These are phyloP conservation scores for Alternaria sp. DNA, from an alignment of 2,329 filamentous ascomycete species.

Conservation along the genomic window DNA sequence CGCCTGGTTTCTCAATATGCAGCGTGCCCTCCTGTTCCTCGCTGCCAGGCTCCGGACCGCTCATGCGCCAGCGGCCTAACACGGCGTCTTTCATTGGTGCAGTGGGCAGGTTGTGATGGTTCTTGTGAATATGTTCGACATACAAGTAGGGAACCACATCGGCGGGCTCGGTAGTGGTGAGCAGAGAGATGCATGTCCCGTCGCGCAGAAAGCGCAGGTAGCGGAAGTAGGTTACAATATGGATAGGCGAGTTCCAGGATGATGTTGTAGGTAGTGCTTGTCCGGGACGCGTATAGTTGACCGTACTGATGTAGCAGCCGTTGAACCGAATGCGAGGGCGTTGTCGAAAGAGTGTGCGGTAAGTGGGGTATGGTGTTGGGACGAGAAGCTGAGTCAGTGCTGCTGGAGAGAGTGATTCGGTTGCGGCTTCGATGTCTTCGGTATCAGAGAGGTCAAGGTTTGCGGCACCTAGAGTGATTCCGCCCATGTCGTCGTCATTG, in stretches of 20 bases:
- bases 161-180: slow-evolving; percentile 82
- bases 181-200: slow-evolving; percentile 80
- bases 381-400: slow-evolving; percentile 47
- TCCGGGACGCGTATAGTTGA: slow-evolving; percentile 91
- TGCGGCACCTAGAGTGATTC: slow-evolving; percentile 37
- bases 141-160: slow-evolving; percentile 88
- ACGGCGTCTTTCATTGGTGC: slow-evolving; percentile 74
- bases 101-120: slow-evolving; percentile 54
- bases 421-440: slow-evolving; percentile 22
- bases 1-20: slow-evolving; percentile 86
- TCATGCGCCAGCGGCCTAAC: slow-evolving; percentile 72
- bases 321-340: slow-evolving; percentile 92
- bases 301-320: slow-evolving; percentile 94
- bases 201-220: slow-evolving; percentile 96
- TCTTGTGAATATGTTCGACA: slow-evolving; percentile 68
- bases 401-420: slow-evolving; percentile 14
- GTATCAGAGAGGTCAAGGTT: slow-evolving; percentile 20
- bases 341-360: slow-evolving; percentile 76
- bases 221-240: slow-evolving; percentile 97
- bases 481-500: slow-evolving; percentile 46
- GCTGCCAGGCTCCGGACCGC: slow-evolving; percentile 55
- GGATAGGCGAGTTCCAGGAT: slow-evolving; percentile 82
- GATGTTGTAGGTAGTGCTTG: slow-evolving; percentile 74
- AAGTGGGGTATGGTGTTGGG: slow-evolving; percentile 52
- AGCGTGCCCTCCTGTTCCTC: slow-evolving; percentile 56